Evolutionary conservation across 129 eudicot genomes (phyloP), one percentile per base, ranked within the genome.

Genomic region (Cynara cardunculus): DNA sequence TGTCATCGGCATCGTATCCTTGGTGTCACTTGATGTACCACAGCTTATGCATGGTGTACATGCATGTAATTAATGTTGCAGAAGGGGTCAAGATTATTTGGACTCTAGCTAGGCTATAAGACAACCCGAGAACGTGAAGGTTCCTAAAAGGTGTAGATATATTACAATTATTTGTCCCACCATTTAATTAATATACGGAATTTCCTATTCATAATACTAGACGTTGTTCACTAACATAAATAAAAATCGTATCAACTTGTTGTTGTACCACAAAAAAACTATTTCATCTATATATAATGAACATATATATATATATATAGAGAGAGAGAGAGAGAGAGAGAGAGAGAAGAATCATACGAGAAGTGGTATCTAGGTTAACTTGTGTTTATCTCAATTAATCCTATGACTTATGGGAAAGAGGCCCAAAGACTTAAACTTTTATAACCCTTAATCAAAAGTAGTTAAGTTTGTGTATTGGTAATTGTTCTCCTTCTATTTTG

Each of bases 91-190:
- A 28, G 25, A 28, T 32, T 12, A 22, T 72, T 22, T 13, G 59
- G 59, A 37, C 11, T 19, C 28, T 37, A 72, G 76, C 28, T 37
- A 37, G 30, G 56, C 59, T 35, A 37, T 16, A 37, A 72, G 59
- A 21, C 76, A 72, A 35, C 76, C 4, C 19, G 12, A 72, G 27
- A 72, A 37, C 76, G 56, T 72, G 75, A 72, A 27, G 61, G n/a
- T 71, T 71, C 75, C 18, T 21, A 35, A 21, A 72, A 9, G 28
- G 10, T 34, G 59, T 72, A 71, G 25, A n/a, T 2, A 32, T 18
- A 34, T 24, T n/a, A 71, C 14, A 0, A 4, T 22, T 49, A 49
- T 49, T 49, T 49, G 62, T 16, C 62, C 62, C 62, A 16, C 62
- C 62, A 49, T 14, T 14, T 49, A 8, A 39, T 39, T 39, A 16